Conservation (phyloP, 202 grass and related monocot species). For the Dendrocalamus latiflorus region DNA sequence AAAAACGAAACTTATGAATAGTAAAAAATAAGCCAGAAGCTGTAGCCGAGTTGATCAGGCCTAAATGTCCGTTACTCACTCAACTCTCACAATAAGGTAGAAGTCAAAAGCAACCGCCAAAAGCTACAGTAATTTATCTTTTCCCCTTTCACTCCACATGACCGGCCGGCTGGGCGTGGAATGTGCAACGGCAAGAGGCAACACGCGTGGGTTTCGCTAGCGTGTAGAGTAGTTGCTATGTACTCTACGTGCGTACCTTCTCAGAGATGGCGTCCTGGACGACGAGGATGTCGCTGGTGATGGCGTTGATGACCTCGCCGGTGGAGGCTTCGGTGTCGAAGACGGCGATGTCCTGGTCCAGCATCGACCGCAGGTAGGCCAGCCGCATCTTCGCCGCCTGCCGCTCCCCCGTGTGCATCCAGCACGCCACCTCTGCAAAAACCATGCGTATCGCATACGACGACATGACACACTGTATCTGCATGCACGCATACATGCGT, state of each 20-base stretch:
- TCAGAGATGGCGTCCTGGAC: conserved; percentile 98
- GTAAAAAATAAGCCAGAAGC: no score
- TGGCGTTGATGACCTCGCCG: conserved; percentile 99
- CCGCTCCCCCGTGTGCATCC: conserved; percentile 98
- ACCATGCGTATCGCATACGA: background rate
- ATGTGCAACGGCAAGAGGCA: conserved; percentile 3
- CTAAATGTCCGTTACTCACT: no score
- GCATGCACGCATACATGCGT: background rate
- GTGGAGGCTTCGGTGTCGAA: no score
- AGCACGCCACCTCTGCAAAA: conserved; percentile 89
- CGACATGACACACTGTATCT: background rate
- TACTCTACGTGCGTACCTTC: no score
- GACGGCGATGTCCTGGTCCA: conserved; percentile 91
- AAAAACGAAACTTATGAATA: no score
- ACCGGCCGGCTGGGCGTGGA: background rate
- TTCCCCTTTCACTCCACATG: background rate
- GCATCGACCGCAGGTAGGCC: conserved; percentile 82
- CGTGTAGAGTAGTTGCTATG: no score
- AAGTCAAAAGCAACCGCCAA: no score
- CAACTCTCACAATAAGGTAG: no score
- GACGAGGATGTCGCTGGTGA: no score
- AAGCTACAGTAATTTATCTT: no score
- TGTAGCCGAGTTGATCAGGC: no score
- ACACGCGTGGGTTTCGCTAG: background rate
- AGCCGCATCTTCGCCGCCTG: conserved; percentile 98